A percentile compares a stretch with the other conserved stretches of the same genome.
Evolutionary conservation across 2,329 filamentous ascomycete genomes (phyloP).

Genomic region (Penicillium sp.): DNA sequence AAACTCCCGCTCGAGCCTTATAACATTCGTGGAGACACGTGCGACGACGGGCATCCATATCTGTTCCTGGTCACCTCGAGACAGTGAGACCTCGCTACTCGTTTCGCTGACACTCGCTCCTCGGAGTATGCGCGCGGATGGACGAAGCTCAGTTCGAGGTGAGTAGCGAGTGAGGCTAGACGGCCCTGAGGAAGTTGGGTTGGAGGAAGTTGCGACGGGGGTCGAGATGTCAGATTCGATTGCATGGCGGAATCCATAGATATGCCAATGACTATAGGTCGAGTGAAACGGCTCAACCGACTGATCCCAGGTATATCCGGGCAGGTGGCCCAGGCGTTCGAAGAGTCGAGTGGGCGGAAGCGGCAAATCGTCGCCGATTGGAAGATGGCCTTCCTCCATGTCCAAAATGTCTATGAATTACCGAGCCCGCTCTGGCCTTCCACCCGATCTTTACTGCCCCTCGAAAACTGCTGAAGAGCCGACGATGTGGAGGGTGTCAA

Average conservation of each 20-base stretch:
- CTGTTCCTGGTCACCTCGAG: slow-evolving; percentile 41
- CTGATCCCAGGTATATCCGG: slow-evolving; percentile 77
- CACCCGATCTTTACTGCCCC: slow-evolving; percentile 4
- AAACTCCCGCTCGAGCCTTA: slow-evolving; percentile 84
- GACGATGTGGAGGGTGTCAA: background rate
- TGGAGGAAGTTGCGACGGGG: slow-evolving; percentile 46
- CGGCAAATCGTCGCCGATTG: slow-evolving; percentile 51
- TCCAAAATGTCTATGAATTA: slow-evolving; percentile 11
- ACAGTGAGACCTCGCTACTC: slow-evolving; percentile 47
- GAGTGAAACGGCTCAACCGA: slow-evolving; percentile 52
- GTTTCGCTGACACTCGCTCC: slow-evolving; percentile 55
- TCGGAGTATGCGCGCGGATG: slow-evolving; percentile 47
- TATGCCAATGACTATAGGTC: slow-evolving; percentile 89
- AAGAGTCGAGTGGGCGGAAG: slow-evolving; percentile 68
- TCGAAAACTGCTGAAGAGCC: background rate
- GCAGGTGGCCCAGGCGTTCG: slow-evolving; percentile 71
- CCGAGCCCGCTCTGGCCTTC: slow-evolving; percentile 23
- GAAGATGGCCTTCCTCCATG: slow-evolving; percentile 41
- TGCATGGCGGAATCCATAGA: slow-evolving; percentile 63
- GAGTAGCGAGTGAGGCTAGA: slow-evolving; percentile 48
- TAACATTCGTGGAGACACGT: slow-evolving; percentile 76
- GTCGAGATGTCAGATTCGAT: slow-evolving; percentile 51
- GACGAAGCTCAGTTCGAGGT: slow-evolving; percentile 44
- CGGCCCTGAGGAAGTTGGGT: slow-evolving; percentile 40
- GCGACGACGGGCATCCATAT: slow-evolving; percentile 70